Evolutionary conservation across 2,329 filamentous ascomycete species (phyloP), one percentile per base, ranked within the genome.

Genomic region (Bipolaris sorokiniana): DNA sequence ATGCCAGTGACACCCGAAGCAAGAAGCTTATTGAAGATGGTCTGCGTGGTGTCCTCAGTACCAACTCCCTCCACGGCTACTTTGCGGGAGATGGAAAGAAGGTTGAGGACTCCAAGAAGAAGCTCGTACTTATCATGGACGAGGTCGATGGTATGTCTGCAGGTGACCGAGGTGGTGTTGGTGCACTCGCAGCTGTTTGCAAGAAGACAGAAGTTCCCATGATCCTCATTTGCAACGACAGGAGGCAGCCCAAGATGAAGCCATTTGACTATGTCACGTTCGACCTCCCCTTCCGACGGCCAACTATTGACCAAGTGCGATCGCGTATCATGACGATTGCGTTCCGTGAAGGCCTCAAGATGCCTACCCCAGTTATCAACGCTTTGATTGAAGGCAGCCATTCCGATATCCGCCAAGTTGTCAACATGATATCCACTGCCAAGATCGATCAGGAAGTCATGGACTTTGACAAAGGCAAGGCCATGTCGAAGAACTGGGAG

Each of bases 61-160:
- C 97, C 51, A 98, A 90, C 0, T 98, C 94, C 20, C 82, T 99
- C 11, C 84, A 92, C 54, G 95, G 95, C 1, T 99, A 90, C 77
- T 99, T 98, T 75, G 88, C 92, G 6, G 88, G 87, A 2, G 90
- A 93, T 54, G 90, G 90, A 22, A 91, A 95, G 77, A 85, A 88
- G 55, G 88, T 97, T 3, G 90, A 97, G 42, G 78, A 81, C 4
- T 83, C 83, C 15, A 98, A 95, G 81, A 96, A 96, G 81, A 97
- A 97, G 67, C 87, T 98, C 33, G 91, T 97, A 5, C 81, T 99
- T 47, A 92, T 99, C 78, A 98, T 99, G 95, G 95, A 99, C 68
- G 95, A 99, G 78, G 95, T 99, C 4, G 95, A 99, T 70, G 95
- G 95, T 50, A 98, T 99, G 95, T 98, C 94, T 59, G 93, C 92